Evolutionary conservation across 805 yeast species (phyloP), one percentile per base, ranked within the genome.

Genomic region (Danielia reshetovae): DNA sequence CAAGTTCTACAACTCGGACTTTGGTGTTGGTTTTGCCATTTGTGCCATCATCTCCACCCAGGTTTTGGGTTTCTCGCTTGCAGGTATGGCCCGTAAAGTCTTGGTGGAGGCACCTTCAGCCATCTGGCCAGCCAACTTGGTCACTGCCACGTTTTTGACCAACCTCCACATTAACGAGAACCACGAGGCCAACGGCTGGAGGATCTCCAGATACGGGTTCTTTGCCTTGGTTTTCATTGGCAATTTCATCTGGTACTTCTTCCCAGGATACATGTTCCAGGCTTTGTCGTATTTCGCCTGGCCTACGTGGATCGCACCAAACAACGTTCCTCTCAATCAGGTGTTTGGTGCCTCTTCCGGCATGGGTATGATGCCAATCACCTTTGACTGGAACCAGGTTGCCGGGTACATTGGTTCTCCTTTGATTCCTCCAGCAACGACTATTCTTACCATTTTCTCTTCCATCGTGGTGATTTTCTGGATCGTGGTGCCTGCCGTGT

Each of bases 51-150:
- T 75, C 33, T 68, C 82, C 10, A 70, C 82, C 24, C 86, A 81
- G 53, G 63, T 75, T 44, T 65, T 82, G 33, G 88, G 89, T 7
- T 77, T 77, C 43, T 80, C 83, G 18, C 55, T 78, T 34, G 85
- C 85, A 28, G 89, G 89, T 19, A 34, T 81, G 37, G 64, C 74
- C 26, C 65, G 81, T 43, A 69, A 74, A 43, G 63, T 79, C 23
- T 65, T 82, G 41, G 80, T 82, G 11, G 72, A 73, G 38, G 82
- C 87, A 4, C 70, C 80, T 4, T 62, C 76, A n/a, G 74, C 79
- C 57, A 68, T 81, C 33, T 84, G 89, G 89, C 90, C 90, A 4
- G 57, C 75, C 2, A 72, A 72, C 48, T 65, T 83, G 52, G 83
- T 79, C 33, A 67, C 79, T 4, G 51, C 77, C 18, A 77, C 83